Base-by-base conservation (phyloP, 805 yeast genomes). In the Schwanniomyces sp. region DNA sequence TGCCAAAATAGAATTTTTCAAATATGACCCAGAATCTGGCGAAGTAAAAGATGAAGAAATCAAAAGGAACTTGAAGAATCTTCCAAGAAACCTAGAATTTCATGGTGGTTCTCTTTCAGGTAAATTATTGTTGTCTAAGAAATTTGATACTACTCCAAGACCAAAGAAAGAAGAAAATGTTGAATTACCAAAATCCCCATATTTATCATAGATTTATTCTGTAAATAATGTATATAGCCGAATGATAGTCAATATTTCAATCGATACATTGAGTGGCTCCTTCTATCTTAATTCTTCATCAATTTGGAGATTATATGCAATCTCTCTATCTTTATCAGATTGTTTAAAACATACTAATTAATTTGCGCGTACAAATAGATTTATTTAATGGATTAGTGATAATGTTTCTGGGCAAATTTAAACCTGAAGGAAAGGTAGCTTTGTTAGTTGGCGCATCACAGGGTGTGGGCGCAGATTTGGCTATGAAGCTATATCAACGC, bases 391-490 rank as follows among this genome's bases (percentile, higher is more conserved):
- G 12, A 14, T 7, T 24, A 10, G 12, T 11, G 26, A 43, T 42
- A 41, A 38, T 34, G 46, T 46, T 40, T 40, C 47, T 50, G n/a
- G 41, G 32, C 12, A 39, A 66, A 29, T 64, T 72, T 43, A 52
- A 59, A 32, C 64, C 79, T 9, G 70, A 75, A 43, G 78, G 78
- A 25, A 79, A 78, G 59, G 62, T 79, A 1, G 91, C 86, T 2
- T 76, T 92, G 14, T 76, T 92, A n/a, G 81, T 96, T 0, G 99
- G 99, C 3, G 98, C 90, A 0, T 90, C 97, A 0, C 99, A 92
- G 60, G 99, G 99, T 0, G 72, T 92, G 1, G 99, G 99, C 0
- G 83, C 83, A 3, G 88, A 86, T 34, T 65, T 92, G 47, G 96
- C 96, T 0, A 69, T 71, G 37, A 74, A 78, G 46, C 69, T 85